Evolutionary conservation across 2,329 filamentous ascomycete genomes (phyloP), one percentile per base, ranked within the genome.

Genomic region (Penicillium griseofulvum): DNA sequence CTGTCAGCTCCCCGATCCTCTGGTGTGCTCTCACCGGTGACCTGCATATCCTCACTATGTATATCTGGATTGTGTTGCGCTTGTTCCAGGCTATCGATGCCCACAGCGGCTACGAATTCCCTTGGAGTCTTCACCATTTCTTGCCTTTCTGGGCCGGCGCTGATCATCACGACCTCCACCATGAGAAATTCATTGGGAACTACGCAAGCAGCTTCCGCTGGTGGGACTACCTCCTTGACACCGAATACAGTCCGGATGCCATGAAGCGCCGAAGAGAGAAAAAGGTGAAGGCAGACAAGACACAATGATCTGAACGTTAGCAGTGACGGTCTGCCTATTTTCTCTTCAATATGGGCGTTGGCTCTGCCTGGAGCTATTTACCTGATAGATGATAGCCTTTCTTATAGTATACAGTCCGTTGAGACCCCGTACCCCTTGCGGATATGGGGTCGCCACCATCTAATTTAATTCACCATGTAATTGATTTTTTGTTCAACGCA

Each of bases 151-250:
- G 94, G 94, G 93, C 93, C 52, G 94, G 94, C 59, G 94, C 94
- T 52, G 87, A 96, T 67, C 93, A 97, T 79, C 94, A 99, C 79
- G 94, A 99, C 70, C 81, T 91, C 41, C 94, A 99, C 79, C 94
- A 99, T 78, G 94, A 99, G 81, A 91, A 91, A 73, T 99, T 99
- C 79, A 91, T 97, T 61, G 94, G 94, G 67, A 99, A 99, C 81
- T 99, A 97, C 74, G 82, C 92, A 49, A 96, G 91, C 72, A 96
- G 90, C 81, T 99, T 99, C 86, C 85, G 93, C 75, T 99, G 94
- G 94, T 97, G 94, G 94, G 94, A 99, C 80, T 96, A 88, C 74
- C 74, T 87, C 66, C 83, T 97, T 64, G 92, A 96, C 76, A 99
- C 94, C 59, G 93, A 99, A 82, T 90, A 90, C 61, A 90, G 90